Conservation (phyloP, 192 early-diverging fungal genomes). For the Allomyces javanicus region DNA sequence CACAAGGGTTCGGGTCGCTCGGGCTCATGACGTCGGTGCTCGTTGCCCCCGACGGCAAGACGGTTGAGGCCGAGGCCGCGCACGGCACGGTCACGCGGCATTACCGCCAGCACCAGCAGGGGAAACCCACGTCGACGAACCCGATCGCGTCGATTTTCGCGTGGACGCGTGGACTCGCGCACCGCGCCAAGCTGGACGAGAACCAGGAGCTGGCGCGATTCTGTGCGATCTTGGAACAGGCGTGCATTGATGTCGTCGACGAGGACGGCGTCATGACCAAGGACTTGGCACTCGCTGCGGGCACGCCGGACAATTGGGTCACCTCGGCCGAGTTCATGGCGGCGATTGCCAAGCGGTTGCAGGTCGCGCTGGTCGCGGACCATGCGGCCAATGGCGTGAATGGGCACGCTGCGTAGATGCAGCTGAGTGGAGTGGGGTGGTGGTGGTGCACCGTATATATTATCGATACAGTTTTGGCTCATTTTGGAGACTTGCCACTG, state of each 20-base stretch:
- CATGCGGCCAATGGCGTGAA: too few species aligned
- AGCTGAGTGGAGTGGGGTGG: too few species aligned
- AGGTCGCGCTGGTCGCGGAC: neutral
- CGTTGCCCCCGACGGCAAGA: constrained; percentile 75
- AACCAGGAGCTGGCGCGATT: constrained; percentile 53
- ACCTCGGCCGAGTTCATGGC: constrained; percentile 74
- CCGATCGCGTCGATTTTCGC: constrained; percentile 94
- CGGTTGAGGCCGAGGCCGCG: constrained; percentile 87
- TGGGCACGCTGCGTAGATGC: too few species aligned
- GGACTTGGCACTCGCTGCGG: constrained; percentile 72
- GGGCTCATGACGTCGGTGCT: constrained; percentile 95
- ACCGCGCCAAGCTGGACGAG: constrained; percentile 82
- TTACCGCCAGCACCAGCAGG: constrained; percentile 90
- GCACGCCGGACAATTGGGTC: constrained; percentile 67
- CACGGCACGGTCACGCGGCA: constrained; percentile 96
- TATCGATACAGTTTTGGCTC: too few species aligned
- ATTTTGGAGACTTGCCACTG: too few species aligned
- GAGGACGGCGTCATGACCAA: constrained; percentile 83
- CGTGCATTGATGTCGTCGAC: constrained; percentile 77
- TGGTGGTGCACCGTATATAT: too few species aligned
- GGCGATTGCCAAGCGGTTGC: constrained; percentile 48
- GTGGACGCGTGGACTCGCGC: constrained; percentile 79
- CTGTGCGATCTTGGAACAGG: constrained; percentile 57
- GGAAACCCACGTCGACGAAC: constrained; percentile 86
- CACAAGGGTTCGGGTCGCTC: constrained; percentile 87